Percentiles rank a stretch among this genome's conserved stretches.
These are phyloP conservation scores for Yamadazyma dushanensis DNA, from an alignment of 1,139 yeast species.

Conservation along the genomic window DNA sequence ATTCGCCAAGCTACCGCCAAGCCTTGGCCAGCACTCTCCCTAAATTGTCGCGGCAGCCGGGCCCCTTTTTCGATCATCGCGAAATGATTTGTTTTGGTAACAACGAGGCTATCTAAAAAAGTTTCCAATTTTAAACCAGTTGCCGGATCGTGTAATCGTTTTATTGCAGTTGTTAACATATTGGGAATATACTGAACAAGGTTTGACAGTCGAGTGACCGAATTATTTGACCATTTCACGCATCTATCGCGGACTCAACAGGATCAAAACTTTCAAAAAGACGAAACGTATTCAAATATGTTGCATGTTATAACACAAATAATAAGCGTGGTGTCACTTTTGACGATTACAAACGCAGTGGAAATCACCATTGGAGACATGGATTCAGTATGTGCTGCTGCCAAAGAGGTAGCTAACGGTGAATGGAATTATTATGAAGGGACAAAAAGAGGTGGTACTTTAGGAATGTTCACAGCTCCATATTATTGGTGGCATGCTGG, in stretches of 20 bases:
- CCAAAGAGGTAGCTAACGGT: constrained; percentile 47
- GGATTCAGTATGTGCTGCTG: constrained; percentile 53
- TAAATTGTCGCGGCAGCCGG: background rate
- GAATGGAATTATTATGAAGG: constrained; percentile 62
- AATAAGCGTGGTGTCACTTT: background rate
- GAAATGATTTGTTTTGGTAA: background rate
- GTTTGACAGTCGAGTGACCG: too few relatives aligned
- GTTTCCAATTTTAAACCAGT: constrained; percentile 2
- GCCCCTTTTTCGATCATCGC: constrained; percentile 1
- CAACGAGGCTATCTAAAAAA: constrained; percentile 3
- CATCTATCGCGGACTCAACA: too few relatives aligned
- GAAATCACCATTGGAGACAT: constrained; percentile 6
- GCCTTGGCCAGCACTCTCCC: background rate
- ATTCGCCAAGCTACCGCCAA: constrained; percentile 1
- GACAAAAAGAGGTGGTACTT: constrained; percentile 50
- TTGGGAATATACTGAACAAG: too few relatives aligned
- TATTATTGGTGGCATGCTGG: constrained; percentile 81
- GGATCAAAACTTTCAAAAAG: too few relatives aligned
- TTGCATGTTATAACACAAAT: background rate
- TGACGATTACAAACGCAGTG: background rate
- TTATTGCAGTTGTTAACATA: too few relatives aligned
- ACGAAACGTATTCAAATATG: too few relatives aligned
- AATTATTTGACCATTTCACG: too few relatives aligned
- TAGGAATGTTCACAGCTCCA: constrained; percentile 59
- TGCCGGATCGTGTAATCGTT: too few relatives aligned